Evolutionary conservation across 1,284 basidiomycete genomes (phyloP), one percentile per base, ranked within the genome.

Genomic region (Rhodotorula sp.): DNA sequence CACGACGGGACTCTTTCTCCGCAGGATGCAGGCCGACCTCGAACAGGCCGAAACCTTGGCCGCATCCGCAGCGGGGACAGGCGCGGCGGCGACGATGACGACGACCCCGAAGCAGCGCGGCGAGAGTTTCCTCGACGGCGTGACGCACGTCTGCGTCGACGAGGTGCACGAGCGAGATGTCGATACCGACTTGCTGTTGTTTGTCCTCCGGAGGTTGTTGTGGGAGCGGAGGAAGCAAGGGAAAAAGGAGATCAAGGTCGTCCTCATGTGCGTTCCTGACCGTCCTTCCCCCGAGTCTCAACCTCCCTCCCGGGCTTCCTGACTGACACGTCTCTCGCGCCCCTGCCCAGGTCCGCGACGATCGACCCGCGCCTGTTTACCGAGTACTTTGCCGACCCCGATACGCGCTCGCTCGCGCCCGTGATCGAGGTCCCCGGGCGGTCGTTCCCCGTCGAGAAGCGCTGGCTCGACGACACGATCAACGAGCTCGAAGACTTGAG

Each of bases 151-250:
- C 70, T 82, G 97, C 53, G 91, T 97, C 55, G 95, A 99, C 80
- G 95, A 99, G 81, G 95, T 95, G 4, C 95, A 99, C 80, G 94
- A 97, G 81, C 88, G 95, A 45, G 94, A 96, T 78, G 88, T 97
- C 68, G 94, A 97, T 79, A 96, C 93, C 0, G 95, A 98, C 80
- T 83, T 98, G 59, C 82, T 95, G 59, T 86, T 99, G 15, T 92
- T 95, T 68, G 92, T 95, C 20, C 85, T 98, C 74, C 95, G 95
- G 82, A 88, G 91, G 30, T 81, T 96, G 29, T 81, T 96, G 75
- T 86, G 86, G 10, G 89, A 94, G 74, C 86, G 94, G 74, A 76
- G 79, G 63, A 88, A 87, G 77, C 84, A 86, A 6, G 87, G 88
- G 74, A 86, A 87, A 45, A 86, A 87, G 62, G 90, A 92, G 17